phyloP scores from a whole-genome alignment of 768 basidiomycete genomes.

The Trametes meyenii region DNA sequence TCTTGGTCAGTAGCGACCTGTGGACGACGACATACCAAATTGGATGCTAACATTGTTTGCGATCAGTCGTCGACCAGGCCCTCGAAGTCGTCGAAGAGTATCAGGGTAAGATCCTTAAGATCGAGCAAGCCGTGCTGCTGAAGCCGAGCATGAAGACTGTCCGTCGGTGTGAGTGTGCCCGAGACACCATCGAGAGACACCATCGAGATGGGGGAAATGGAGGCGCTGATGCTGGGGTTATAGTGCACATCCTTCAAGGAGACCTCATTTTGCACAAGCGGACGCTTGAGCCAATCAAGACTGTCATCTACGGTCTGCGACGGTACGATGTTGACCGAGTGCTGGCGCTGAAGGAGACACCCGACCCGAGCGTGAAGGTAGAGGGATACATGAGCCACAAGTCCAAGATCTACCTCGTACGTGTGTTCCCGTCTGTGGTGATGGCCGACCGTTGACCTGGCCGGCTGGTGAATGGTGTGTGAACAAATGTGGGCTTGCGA shows the following conservation, averaged over 20 bases:
- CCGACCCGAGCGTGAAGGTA: slow-evolving; percentile 38
- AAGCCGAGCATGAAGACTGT: slow-evolving; percentile 66
- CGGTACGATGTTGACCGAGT: slow-evolving; percentile 72
- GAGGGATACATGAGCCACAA: slow-evolving; percentile 71
- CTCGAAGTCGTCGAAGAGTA: slow-evolving; percentile 72
- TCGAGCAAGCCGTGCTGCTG: slow-evolving; percentile 61
- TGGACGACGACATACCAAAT: slow-evolving; percentile 20
- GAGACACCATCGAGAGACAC: background rate
- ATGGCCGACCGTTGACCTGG: slow-evolving; percentile 3
- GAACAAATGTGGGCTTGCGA: background rate
- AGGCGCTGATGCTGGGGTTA: background rate
- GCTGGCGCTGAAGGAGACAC: slow-evolving; percentile 52
- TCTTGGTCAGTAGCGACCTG: slow-evolving; percentile 36
- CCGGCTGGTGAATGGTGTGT: background rate
- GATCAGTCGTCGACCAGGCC: slow-evolving; percentile 65
- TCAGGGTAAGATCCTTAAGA: slow-evolving; percentile 60
- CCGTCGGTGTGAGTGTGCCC: slow-evolving; percentile 47
- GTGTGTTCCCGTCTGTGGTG: slow-evolving; percentile 19
- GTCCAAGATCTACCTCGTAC: slow-evolving; percentile 66
- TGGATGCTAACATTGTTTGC: background rate
- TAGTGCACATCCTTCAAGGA: slow-evolving; percentile 77
- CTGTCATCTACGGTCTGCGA: slow-evolving; percentile 67
- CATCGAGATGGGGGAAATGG: too few species aligned
- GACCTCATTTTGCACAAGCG: slow-evolving; percentile 76
- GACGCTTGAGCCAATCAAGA: slow-evolving; percentile 71